Evolutionary conservation across 179 eudicot species (phyloP).

Genomic region (Beta corolliflora): DNA sequence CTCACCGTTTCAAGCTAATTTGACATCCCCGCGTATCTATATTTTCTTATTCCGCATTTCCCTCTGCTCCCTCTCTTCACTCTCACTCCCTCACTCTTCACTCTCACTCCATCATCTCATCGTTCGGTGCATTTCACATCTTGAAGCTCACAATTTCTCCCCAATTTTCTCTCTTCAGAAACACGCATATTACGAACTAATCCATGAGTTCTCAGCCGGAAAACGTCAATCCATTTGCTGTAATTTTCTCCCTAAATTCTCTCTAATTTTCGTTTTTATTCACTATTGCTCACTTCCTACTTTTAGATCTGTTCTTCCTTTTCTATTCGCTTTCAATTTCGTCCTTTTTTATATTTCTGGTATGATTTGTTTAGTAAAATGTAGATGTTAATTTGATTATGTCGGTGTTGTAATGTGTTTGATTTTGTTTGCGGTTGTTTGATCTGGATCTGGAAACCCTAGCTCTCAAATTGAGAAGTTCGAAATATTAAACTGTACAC

Average conservation of each 20-base stretch:
- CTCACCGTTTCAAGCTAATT: too few species aligned
- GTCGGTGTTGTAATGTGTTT: neutral
- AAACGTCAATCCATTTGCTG: conserved; percentile 82
- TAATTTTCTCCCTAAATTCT: conserved; percentile 25
- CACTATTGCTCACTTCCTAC: neutral
- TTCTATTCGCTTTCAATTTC: conserved; percentile 16
- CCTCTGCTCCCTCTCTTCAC: neutral
- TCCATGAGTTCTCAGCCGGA: conserved; percentile 60
- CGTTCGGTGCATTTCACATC: neutral
- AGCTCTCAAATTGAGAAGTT: neutral
- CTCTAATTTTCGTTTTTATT: neutral
- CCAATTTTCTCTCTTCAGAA: neutral
- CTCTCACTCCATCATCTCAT: conserved; percentile 5
- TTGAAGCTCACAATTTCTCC: neutral
- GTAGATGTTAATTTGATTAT: neutral
- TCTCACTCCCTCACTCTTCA: conserved; percentile 6
- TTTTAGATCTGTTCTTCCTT: conserved; percentile 34
- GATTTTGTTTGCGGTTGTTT: conserved; percentile 8
- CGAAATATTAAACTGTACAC: too few species aligned
- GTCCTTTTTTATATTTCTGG: neutral
- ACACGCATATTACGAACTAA: neutral
- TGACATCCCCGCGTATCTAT: neutral
- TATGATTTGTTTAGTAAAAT: neutral
- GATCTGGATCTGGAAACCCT: conserved; percentile 45
- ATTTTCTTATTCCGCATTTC: conserved; percentile 1